Evolutionary conservation across 1,284 basidiomycete species (phyloP).

Genomic region (Apiotrichum mycotoxinovorans): DNA sequence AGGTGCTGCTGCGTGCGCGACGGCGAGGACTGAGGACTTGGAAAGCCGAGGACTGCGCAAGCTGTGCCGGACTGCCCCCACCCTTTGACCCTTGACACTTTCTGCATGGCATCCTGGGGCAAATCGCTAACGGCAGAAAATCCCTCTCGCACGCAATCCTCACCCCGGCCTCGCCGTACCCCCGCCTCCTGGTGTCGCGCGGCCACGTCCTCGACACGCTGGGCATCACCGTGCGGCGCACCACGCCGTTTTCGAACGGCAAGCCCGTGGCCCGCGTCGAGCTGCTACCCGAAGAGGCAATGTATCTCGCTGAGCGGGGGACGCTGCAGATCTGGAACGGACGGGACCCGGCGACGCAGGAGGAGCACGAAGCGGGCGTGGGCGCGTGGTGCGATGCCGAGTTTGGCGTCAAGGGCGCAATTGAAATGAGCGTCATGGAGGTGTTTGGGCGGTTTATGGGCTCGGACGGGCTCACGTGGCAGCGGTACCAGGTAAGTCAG

Average conservation of each 20-base stretch:
- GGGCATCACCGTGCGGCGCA: slow-evolving; percentile 63
- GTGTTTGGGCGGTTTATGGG: slow-evolving; percentile 81
- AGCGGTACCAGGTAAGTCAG: slow-evolving; percentile 74
- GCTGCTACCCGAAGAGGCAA: slow-evolving; percentile 85
- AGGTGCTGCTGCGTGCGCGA: too few relatives aligned
- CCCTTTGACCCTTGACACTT: too few relatives aligned
- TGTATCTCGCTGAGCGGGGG: slow-evolving; percentile 88
- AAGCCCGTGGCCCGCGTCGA: slow-evolving; percentile 55
- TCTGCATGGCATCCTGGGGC: too few relatives aligned
- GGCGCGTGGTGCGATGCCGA: slow-evolving; percentile 48
- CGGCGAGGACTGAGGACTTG: too few relatives aligned
- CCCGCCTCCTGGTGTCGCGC: slow-evolving; percentile 64
- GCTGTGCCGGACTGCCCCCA: too few relatives aligned
- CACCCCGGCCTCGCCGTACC: slow-evolving; percentile 33
- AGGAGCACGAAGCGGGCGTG: slow-evolving; percentile 22
- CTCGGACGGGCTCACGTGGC: slow-evolving; percentile 68
- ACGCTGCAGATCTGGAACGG: slow-evolving; percentile 74
- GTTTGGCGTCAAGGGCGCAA: slow-evolving; percentile 73
- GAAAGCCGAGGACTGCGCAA: too few relatives aligned
- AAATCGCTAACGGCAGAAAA: too few relatives aligned
- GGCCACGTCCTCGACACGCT: slow-evolving; percentile 74
- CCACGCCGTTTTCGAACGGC: slow-evolving; percentile 55
- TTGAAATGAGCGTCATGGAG: slow-evolving; percentile 92
- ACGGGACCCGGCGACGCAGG: slow-evolving; percentile 21
- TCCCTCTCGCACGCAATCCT: slow-evolving; percentile 48